Base-by-base conservation (phyloP, 2,329 filamentous ascomycete species). In the Chaetomiaceae sp. region DNA sequence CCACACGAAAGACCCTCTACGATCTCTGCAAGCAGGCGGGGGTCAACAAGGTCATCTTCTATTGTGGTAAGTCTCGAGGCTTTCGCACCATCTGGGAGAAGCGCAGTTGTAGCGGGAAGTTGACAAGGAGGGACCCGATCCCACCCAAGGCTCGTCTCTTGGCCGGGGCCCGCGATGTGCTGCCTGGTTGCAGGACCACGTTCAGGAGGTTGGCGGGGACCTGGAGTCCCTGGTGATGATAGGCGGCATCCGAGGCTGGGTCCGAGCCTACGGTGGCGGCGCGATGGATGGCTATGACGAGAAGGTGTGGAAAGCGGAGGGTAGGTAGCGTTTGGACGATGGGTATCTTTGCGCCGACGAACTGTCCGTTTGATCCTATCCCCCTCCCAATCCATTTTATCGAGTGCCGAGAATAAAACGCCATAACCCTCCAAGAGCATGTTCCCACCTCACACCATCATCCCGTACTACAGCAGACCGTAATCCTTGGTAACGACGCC, bases 181-280 rank as follows among this genome's bases (percentile, higher is more conserved):
- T 23, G 70, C 68, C 8, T 81, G 78, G 77, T 73, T 82, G 67
- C 74, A 78, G 53, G 77, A 81, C 58, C 76, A 79, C 59, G 69
- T 81, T 48, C 59, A 73, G 39, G 70, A 75, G 35, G 66, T 66
- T n/a, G 71, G 71, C 19, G 68, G 65, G 8, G 60, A 63, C 4
- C 67, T 80, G 52, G 66, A 73, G 55, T 73, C 75, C 27, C 59
- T 73, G 44, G 70, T 78, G 13, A 64, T 81, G 43, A 65, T 63
- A n/a, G 77, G 75, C 9, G 78, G 77, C 4, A 73, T 81, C 55
- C 76, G 76, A 49, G 75, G 74, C 5, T 82, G 77, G 77, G 73
- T 75, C n/a, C 73, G 69, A 49, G 66, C 66, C 21, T 76, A 74
- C 54, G 68, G 68, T 19, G 72, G 73, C 6, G 62, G 67, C 23